Percentiles rank a stretch among this genome's conserved stretches.
phyloP scores from a whole-genome alignment of 805 yeast genomes.

The Candida sphagnicola region DNA sequence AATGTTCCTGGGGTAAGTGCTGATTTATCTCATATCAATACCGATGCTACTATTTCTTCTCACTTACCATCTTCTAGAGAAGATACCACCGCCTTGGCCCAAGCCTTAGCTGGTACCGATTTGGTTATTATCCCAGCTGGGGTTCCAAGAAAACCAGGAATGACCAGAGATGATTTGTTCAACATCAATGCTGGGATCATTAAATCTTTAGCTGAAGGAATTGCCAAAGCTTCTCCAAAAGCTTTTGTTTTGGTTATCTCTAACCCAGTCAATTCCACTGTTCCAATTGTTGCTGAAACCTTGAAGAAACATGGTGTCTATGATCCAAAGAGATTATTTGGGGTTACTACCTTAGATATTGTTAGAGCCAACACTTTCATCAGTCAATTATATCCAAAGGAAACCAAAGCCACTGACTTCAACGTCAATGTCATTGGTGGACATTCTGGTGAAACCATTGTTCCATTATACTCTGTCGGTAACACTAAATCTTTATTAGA shows the following conservation, averaged over 20 bases:
- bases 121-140: constrained; percentile 75
- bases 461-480: constrained; percentile 67
- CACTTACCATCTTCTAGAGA: constrained; percentile 55
- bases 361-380: constrained; percentile 85
- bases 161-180: constrained; percentile 89
- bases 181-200: constrained; percentile 81
- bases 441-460: constrained; percentile 92
- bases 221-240: constrained; percentile 67
- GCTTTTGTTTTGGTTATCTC: constrained; percentile 82
- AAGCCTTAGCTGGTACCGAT: constrained; percentile 43
- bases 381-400: constrained; percentile 47
- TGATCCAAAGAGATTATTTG: constrained; percentile 72
- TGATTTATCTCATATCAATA: constrained; percentile 79
- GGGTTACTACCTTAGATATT: constrained; percentile 85
- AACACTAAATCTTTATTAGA: constrained; percentile 28
- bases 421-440: constrained; percentile 85
- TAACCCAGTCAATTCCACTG: constrained; percentile 92
- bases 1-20: constrained; percentile 84
- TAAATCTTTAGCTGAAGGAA: constrained; percentile 65
- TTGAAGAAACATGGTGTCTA: constrained; percentile 63
- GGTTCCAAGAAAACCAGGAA: constrained; percentile 90
- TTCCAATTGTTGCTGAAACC: constrained; percentile 82
- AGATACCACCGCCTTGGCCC: constrained; percentile 43
- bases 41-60: constrained; percentile 57
- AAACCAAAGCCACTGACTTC: constrained; percentile 47